Conservation (phyloP, 306 rosid species). For the Rosa persica region DNA sequence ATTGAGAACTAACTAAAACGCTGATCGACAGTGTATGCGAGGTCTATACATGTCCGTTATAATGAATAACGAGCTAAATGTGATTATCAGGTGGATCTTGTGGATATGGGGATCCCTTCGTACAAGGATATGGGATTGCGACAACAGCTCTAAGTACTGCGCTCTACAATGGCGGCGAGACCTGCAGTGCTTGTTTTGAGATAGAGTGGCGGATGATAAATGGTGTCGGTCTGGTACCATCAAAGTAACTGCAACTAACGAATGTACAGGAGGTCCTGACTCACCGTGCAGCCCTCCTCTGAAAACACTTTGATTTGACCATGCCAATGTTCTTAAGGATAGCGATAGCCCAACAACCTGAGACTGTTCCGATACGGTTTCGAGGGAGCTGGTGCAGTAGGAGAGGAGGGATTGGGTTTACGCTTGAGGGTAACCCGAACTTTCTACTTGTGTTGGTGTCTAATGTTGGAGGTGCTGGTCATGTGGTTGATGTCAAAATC, state of each 20-base stretch:
- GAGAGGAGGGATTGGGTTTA: background rate
- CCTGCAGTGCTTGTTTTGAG: background rate
- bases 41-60: too few relatives aligned
- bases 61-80: too few relatives aligned
- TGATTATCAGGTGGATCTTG: background rate
- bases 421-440: background rate
- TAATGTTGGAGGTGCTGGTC: background rate
- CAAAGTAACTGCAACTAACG: background rate
- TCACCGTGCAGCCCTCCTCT: background rate
- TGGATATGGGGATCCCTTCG: conserved; percentile 1
- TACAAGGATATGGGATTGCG: background rate
- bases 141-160: background rate
- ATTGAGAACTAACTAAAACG: too few relatives aligned
- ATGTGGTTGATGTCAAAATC: background rate
- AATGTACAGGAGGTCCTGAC: background rate
- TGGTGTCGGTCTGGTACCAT: background rate
- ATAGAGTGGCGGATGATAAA: background rate
- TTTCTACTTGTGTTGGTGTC: conserved; percentile 1
- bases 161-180: background rate
- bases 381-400: background rate
- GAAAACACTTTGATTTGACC: background rate
- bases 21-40: too few relatives aligned
- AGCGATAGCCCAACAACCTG: background rate
- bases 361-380: background rate
- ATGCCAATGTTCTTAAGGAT: background rate